Base-by-base conservation (phyloP, 1,284 basidiomycete species). In the Vanrija sp. region DNA sequence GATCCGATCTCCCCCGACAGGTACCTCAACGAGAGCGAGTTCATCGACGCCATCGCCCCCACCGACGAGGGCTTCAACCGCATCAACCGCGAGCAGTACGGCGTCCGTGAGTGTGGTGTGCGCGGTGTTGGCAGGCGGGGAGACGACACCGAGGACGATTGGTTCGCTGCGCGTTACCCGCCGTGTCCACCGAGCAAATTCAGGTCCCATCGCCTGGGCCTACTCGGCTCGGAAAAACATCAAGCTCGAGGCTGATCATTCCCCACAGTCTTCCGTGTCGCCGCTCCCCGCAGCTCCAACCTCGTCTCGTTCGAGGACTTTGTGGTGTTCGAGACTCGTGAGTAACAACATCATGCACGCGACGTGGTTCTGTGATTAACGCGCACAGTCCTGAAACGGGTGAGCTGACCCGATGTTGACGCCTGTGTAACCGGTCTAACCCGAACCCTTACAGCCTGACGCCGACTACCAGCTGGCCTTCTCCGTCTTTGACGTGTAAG, bases 401-500 rank as follows among this genome's bases (percentile, higher is more conserved):
- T 74, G 45, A 53, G 60, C 39, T 26, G 40, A 18, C 34, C 18
- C 10, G 15, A n/a, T 10, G 43, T 12, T 21, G n/a, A 19, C 28
- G 9, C n/a, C n/a, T 26, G 34, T 34, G 34, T 23, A 10, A 14
- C 12, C 34, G 34, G 34, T 34, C 52, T 52, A 18, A 56, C 48
- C 9, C 50, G 44, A 49, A 46, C n/a, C 43, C 16, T 51, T 51
- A 75, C 81, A 91, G 66, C 88, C 91, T 43, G 91, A 95, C 76
- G 91, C 92, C 38, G 91, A 94, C 73, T 93, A 94, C 75, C 90
- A 89, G 83, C 92, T 96, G 73, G 93, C 93, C 25, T 97, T 97
- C 80, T 86, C 89, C 71, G 94, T 91, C 72, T 97, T 97, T 73
- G 93, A 97, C 76, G 86, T 87, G 91, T 92, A 78, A 71, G 89